Evolutionary conservation across 805 yeast species (phyloP), one percentile per base, ranked within the genome.

Genomic region (Yarrowia bubula): DNA sequence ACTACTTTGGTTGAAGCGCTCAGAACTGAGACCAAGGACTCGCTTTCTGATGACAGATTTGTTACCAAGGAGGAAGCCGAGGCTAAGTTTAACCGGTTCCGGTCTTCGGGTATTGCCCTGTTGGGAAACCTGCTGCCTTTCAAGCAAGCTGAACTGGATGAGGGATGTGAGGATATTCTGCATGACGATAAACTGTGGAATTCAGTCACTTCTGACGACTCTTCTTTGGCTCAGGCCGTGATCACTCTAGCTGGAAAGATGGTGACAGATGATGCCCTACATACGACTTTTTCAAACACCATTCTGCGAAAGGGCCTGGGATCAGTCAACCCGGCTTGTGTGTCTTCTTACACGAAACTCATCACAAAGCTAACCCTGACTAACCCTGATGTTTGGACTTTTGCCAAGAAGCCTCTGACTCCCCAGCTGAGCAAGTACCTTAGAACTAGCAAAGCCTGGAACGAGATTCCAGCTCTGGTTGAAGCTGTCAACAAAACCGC

Each of bases 31-130:
- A 78, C 84, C 2, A 81, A 80, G 4, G 85, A 82, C 14, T 82
- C 91, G 0, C 74, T 92, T 18, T 85, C 92, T 1, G 97, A 92
- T 70, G 88, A 86, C 71, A 79, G 96, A 65, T 85, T 84, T 69
- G 82, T 86, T 17, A 81, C 85, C 3, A 81, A 81, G 57, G 89
- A 86, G 50, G 96, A 91, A 67, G 81, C 89, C 0, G 78, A 78
- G 33, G 75, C 85, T 17, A 90, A 89, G 72, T 89, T 85, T 71
- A 78, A 80, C 33, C 77, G 96, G 66, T 80, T 87, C 2, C 71
- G 85, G 14, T 79, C 80, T 41, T 77, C 85, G 7, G 76, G 86
- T 1, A 69, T 89, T 8, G 76, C 76, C 48, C 75, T 87, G 73
- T 70, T 86, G n/a, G 77, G 75, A 1, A 73, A 74, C 38, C 66